Percentiles rank a stretch among this genome's conserved stretches.
Conservation (phyloP, 2,329 filamentous ascomycete species). For the Aspergillus aculeatinus region DNA sequence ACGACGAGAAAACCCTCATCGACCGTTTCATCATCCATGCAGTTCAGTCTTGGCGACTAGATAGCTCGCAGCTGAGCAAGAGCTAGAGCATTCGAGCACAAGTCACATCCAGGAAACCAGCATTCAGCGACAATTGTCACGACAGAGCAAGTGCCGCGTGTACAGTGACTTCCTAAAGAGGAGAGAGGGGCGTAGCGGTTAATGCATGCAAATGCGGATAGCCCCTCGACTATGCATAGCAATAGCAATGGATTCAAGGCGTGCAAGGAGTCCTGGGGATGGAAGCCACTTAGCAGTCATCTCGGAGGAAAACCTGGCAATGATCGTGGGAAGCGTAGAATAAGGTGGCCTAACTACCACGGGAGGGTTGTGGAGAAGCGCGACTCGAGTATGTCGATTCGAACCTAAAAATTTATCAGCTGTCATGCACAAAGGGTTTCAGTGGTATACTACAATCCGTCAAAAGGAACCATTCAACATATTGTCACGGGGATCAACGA, state of each 20-base stretch:
- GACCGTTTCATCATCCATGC: background rate
- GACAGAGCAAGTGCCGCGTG: background rate
- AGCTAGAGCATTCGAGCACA: background rate
- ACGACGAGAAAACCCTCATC: background rate
- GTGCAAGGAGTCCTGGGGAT: background rate
- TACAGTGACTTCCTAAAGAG: background rate
- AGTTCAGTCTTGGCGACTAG: background rate
- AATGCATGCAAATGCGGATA: background rate
- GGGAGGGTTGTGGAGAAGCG: background rate
- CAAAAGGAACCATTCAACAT: too few relatives aligned
- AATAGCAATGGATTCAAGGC: background rate
- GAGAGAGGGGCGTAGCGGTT: background rate
- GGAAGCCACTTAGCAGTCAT: background rate
- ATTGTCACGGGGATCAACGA: background rate
- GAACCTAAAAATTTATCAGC: background rate
- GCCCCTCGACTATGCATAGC: background rate
- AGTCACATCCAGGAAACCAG: background rate
- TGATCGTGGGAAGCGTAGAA: background rate
- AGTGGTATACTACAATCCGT: background rate
- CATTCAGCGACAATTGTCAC: background rate
- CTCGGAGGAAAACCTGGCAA: background rate
- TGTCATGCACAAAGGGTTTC: background rate
- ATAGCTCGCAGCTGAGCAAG: background rate
- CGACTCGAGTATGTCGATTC: background rate
- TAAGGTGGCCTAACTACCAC: background rate